Evolutionary conservation across 2,329 filamentous ascomycete genomes (phyloP), one percentile per base, ranked within the genome.

Genomic region (Stemphylium beticola): DNA sequence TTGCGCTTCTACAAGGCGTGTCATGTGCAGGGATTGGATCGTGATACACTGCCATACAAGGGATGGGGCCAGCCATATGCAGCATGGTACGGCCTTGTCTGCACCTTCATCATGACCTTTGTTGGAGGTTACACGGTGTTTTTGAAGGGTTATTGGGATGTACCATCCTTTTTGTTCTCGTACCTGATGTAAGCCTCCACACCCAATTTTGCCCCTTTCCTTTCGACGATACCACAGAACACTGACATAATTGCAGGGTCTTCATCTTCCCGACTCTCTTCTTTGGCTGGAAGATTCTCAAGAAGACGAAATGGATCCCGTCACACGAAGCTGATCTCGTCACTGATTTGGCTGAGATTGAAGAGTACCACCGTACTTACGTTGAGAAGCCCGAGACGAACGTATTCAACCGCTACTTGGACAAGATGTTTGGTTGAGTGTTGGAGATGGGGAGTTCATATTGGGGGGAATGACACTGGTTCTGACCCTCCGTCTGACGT

Each of bases 91-190:
- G 87, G 85, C 0, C 75, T 91, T 5, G 70, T 78, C 0, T 85
- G 83, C 22, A 89, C 86, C 1, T 83, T 84, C 43, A 73, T 89
- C 59, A 92, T 93, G 87, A 83, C 87, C 0, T 86, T 93, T 62
- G 85, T 92, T 1, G 85, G 88, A 8, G 90, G 90, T 0, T 93
- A 92, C 59, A 83, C 87, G 0, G 88, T 93, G 1, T 95, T 93
- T 65, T 71, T 93, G 40, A 86, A 88, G 0, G 81, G 80, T 3
- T 81, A 82, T 4, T 93, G 89, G 90, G 81, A 85, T 55, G 69
- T 89, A 0, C 82, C 87, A 6, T 85, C 83, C 6, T 95, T 93
- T 71, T 74, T 93, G 24, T 91, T 92, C 73, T 89, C 86, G 74
- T 86, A 64, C 33, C 8, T 55, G 17, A 53, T 48, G 41, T 56